phyloP scores from a whole-genome alignment of 495 filamentous ascomycete species.

The Penicillium subrubescens region DNA sequence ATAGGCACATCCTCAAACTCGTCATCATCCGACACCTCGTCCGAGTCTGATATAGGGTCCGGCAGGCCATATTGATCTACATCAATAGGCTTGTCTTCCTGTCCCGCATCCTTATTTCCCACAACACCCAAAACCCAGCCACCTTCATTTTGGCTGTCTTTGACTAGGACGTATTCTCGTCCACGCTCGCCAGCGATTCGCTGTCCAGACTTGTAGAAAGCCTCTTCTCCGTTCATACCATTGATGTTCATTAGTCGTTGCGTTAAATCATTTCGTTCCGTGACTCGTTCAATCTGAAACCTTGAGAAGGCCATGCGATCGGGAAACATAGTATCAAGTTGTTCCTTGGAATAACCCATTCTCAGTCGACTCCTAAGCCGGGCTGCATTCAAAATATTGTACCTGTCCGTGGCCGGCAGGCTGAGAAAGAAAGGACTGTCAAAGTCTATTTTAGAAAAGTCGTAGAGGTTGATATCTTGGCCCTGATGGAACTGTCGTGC shows the following conservation, averaged over 20 bases:
- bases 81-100: constrained; percentile 83
- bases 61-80: constrained; percentile 68
- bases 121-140: constrained; percentile 98
- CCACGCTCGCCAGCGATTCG: constrained; percentile 88
- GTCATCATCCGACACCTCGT: constrained; percentile 60
- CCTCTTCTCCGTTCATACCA: constrained; percentile 78
- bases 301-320: constrained; percentile 96
- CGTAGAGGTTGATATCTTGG: constrained; percentile 96
- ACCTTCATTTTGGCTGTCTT: constrained; percentile 90
- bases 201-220: constrained; percentile 61
- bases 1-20: constrained; percentile 95
- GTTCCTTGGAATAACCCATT: constrained; percentile 96
- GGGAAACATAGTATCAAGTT: constrained; percentile 93
- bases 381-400: constrained; percentile 96
- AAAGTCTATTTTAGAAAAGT: constrained; percentile 98
- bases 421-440: constrained; percentile 90
- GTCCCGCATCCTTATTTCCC: constrained; percentile 73
- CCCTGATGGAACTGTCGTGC: constrained; percentile 87
- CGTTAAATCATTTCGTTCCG: constrained; percentile 90
- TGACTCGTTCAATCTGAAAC: constrained; percentile 94
- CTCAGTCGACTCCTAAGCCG: constrained; percentile 80
- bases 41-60: constrained; percentile 49
- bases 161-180: constrained; percentile 92
- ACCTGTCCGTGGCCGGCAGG: constrained; percentile 85
- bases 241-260: constrained; percentile 94